Conservation (phyloP, 176 grass and related monocot genomes). For the Coix lacrymajobi region DNA sequence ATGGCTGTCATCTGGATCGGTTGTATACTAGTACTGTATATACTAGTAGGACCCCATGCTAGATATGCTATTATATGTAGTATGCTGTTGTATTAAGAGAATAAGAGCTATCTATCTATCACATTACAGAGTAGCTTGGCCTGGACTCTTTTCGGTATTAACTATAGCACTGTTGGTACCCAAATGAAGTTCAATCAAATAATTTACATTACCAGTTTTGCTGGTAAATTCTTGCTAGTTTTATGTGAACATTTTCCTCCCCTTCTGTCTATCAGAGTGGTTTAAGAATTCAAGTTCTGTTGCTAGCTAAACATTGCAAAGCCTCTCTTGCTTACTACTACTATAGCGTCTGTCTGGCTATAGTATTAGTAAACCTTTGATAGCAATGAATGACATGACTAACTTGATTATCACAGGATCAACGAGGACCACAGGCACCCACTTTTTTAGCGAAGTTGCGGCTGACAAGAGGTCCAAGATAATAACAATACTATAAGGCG, state of each 20-base stretch:
- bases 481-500: conserved; percentile 16
- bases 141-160: neutral
- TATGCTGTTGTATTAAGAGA: neutral
- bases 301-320: neutral
- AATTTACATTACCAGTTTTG: neutral
- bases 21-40: neutral
- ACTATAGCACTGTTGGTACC: neutral
- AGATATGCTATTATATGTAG: conserved; percentile 1
- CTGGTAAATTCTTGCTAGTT: neutral
- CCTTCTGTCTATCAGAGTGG: neutral
- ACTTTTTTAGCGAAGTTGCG: conserved; percentile 5
- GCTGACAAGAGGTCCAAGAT: neutral
- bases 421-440: conserved; percentile 10
- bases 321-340: neutral
- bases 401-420: conserved; percentile 1
- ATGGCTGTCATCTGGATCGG: conserved; percentile 2
- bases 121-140: conserved; percentile 21
- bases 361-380: neutral
- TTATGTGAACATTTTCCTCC: neutral
- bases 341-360: neutral
- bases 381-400: conserved; percentile 12
- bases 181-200: neutral
- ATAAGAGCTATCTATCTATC: neutral
- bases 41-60: neutral
- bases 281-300: neutral